These are phyloP conservation scores for Umbellularia californica DNA, from an alignment of 164 flowering plant genomes.

Conservation along the genomic window DNA sequence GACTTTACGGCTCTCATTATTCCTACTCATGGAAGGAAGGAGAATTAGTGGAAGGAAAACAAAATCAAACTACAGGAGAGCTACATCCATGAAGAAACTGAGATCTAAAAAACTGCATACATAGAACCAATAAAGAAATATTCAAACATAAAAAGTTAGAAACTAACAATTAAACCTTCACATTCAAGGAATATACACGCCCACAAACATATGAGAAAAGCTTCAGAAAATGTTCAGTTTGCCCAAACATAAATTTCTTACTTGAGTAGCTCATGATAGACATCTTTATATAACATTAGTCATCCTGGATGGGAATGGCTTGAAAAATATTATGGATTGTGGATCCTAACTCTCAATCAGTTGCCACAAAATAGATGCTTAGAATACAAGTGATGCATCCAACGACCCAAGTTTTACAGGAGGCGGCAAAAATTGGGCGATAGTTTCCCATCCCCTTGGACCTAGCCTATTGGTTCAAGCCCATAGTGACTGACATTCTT, in stretches of 20 bases:
- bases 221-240: not conserved
- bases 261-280: not conserved
- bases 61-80: not conserved
- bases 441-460: too few relatives aligned
- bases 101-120: too few relatives aligned
- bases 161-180: not conserved
- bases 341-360: not conserved
- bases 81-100: not conserved
- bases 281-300: too few relatives aligned
- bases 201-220: not conserved
- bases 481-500: too few relatives aligned
- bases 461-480: too few relatives aligned
- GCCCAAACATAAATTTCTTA: not conserved
- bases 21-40: conserved; percentile 27
- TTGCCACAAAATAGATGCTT: not conserved
- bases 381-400: too few relatives aligned
- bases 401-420: too few relatives aligned
- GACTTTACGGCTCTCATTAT: conserved; percentile 37
- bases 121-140: not conserved
- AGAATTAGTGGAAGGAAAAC: not conserved
- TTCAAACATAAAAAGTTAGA: not conserved
- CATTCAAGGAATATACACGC: not conserved
- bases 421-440: too few relatives aligned
- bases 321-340: not conserved
- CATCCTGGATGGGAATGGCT: not conserved